Percentiles rank a stretch among this genome's conserved stretches.
phyloP scores from a whole-genome alignment of 306 rosid genomes.

The Lathyrus oleraceus region DNA sequence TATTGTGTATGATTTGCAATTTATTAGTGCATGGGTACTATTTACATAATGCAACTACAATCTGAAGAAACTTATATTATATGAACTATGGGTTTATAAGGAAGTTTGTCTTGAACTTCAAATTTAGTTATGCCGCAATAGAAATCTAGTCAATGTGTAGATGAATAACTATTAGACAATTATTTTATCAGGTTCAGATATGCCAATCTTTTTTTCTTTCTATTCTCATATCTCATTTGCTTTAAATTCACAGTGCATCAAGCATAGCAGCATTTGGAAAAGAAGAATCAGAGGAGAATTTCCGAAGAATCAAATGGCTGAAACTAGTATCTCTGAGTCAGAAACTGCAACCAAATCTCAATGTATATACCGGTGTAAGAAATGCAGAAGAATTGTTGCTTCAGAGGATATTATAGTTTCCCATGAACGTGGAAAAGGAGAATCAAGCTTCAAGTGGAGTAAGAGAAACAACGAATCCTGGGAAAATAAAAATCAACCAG shows the following conservation, averaged over 20 bases:
- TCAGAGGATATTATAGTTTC: slow-evolving; percentile 61
- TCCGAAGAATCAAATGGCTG: slow-evolving; percentile 43
- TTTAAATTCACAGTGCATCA: slow-evolving; percentile 29
- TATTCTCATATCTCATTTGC: slow-evolving; percentile 1
- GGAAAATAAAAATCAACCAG: slow-evolving; percentile 41
- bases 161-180: background rate
- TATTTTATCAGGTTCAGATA: background rate
- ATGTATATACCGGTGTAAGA: slow-evolving; percentile 69
- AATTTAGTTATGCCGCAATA: background rate
- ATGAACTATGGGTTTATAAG: background rate
- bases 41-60: background rate
- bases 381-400: slow-evolving; percentile 80
- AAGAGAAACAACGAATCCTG: slow-evolving; percentile 52
- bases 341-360: slow-evolving; percentile 48
- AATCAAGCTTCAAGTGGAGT: slow-evolving; percentile 70
- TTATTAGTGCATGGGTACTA: background rate
- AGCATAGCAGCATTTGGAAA: slow-evolving; percentile 26
- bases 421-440: slow-evolving; percentile 74
- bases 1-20: slow-evolving; percentile 9
- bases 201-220: background rate
- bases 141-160: background rate
- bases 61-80: background rate
- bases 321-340: slow-evolving; percentile 40
- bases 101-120: background rate
- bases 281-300: background rate